Conservation (phyloP, 2,329 filamentous ascomycete genomes). For the Teratosphaeria zuluensis region DNA sequence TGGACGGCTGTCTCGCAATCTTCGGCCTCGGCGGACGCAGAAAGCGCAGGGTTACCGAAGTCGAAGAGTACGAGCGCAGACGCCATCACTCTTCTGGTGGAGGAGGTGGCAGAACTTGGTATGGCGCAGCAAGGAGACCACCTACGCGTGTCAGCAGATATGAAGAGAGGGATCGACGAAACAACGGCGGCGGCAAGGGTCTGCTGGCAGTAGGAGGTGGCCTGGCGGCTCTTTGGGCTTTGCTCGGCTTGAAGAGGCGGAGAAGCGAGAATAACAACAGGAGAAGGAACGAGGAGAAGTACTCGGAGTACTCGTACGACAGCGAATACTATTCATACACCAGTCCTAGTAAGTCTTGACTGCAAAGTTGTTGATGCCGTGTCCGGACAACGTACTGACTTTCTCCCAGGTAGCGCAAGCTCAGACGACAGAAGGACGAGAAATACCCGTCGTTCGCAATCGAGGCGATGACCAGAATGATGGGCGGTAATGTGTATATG, state of each 20-base stretch:
- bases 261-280: slow-evolving; percentile 23
- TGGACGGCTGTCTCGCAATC: slow-evolving; percentile 47
- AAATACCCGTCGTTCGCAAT: slow-evolving; percentile 23
- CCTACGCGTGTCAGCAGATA: slow-evolving; percentile 24
- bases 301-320: slow-evolving; percentile 29
- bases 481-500: neutral
- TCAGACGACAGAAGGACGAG: slow-evolving; percentile 36
- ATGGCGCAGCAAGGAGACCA: slow-evolving; percentile 26
- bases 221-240: slow-evolving; percentile 35
- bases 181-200: slow-evolving; percentile 22
- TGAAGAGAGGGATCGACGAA: slow-evolving; percentile 25
- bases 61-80: slow-evolving; percentile 52
- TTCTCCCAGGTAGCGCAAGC: slow-evolving; percentile 32
- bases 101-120: slow-evolving; percentile 38
- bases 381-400: neutral
- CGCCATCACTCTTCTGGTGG: slow-evolving; percentile 47
- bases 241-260: slow-evolving; percentile 37
- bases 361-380: neutral
- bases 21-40: slow-evolving; percentile 46
- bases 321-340: slow-evolving; percentile 35
- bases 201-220: slow-evolving; percentile 31
- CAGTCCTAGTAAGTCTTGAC: slow-evolving; percentile 35
- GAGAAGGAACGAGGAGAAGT: slow-evolving; percentile 32
- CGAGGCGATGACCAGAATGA: slow-evolving; percentile 5
- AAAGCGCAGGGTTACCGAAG: slow-evolving; percentile 44